phyloP scores from a whole-genome alignment of 441 rosid genomes.

The Gossypium gossypioides region DNA sequence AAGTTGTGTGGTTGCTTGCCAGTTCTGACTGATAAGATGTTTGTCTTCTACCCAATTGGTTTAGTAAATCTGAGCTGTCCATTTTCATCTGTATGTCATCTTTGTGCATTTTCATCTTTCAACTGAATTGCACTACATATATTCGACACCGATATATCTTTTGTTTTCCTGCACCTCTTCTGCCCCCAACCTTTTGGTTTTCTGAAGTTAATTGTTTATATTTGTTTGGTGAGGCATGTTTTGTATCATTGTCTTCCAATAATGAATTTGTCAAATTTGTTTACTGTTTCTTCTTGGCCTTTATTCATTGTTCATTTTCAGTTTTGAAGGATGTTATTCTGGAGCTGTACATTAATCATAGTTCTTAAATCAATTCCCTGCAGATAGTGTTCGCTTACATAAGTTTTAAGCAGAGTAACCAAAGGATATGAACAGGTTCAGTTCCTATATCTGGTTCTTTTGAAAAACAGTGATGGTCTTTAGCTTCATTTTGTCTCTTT shows the following conservation, averaged over 20 bases:
- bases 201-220: background rate
- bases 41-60: background rate
- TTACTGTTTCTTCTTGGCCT: background rate
- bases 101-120: background rate
- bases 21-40: background rate
- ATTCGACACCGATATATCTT: background rate
- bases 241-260: background rate
- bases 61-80: background rate
- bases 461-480: background rate
- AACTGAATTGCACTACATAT: background rate
- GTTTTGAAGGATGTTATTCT: background rate
- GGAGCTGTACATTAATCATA: constrained; percentile 3
- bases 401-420: background rate
- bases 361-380: background rate
- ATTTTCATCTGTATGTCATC: background rate
- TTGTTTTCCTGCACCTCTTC: background rate
- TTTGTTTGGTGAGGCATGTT: background rate
- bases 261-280: background rate
- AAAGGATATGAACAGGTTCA: constrained; percentile 19
- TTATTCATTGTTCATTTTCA: background rate
- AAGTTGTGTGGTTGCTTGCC: background rate
- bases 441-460: constrained; percentile 13
- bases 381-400: constrained; percentile 9
- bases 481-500: background rate
- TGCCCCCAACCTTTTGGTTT: background rate